Conservation (phyloP, 176 grass and related monocot genomes). For the Aegilops sharonensis region DNA sequence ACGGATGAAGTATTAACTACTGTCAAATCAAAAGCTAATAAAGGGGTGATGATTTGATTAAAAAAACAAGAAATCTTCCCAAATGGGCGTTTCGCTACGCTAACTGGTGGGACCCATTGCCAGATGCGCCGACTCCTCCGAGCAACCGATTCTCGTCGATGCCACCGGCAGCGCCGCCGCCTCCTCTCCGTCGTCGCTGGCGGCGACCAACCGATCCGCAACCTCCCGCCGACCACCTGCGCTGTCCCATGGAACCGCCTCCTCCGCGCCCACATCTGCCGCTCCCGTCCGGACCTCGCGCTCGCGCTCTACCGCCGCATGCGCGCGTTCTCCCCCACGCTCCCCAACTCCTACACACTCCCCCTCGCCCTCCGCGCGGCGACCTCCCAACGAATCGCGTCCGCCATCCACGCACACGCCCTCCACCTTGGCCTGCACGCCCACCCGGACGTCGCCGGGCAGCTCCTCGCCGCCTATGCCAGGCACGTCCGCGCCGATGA, state of each 20-base stretch:
- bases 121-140: constrained; percentile 19
- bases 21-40: too few relatives aligned
- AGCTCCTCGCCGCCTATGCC: constrained; percentile 48
- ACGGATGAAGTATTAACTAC: too few relatives aligned
- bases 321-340: constrained; percentile 33
- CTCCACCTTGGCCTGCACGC: constrained; percentile 40
- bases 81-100: background rate
- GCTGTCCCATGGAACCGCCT: constrained; percentile 50
- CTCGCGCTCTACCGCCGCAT: constrained; percentile 53
- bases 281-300: constrained; percentile 12
- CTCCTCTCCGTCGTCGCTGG: background rate
- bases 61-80: too few relatives aligned
- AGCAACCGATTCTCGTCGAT: background rate
- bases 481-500: constrained; percentile 18
- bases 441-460: constrained; percentile 48
- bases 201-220: background rate
- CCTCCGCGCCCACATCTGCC: constrained; percentile 43
- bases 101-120: background rate
- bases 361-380: constrained; percentile 51
- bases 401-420: constrained; percentile 43
- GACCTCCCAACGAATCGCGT: background rate
- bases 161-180: background rate
- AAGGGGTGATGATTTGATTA: too few relatives aligned
- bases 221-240: constrained; percentile 5
- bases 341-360: constrained; percentile 62